These are phyloP conservation scores for Penicillium sp. DNA, from an alignment of 2,329 filamentous ascomycete genomes.

Conservation along the genomic window DNA sequence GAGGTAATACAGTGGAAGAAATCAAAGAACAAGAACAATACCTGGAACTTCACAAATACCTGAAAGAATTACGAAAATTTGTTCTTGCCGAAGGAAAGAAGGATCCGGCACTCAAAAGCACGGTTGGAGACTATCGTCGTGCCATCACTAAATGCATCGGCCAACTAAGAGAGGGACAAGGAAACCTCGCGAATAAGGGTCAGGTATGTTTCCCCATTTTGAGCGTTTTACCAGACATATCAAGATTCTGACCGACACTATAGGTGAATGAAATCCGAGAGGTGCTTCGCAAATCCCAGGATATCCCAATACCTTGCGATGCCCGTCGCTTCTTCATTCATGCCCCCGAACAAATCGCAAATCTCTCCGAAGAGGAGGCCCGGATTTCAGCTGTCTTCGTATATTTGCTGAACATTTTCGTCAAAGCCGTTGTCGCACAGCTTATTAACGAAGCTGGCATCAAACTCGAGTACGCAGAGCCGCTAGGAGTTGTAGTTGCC, in stretches of 20 bases:
- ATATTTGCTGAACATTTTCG: constrained; percentile 72
- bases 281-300: constrained; percentile 53
- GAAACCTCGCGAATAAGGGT: constrained; percentile 50
- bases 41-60: constrained; percentile 59
- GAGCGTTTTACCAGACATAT: not conserved
- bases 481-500: constrained; percentile 72
- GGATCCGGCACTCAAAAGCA: constrained; percentile 57
- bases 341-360: constrained; percentile 28
- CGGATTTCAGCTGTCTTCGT: constrained; percentile 63
- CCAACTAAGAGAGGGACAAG: constrained; percentile 62
- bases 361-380: constrained; percentile 49
- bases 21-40: constrained; percentile 48
- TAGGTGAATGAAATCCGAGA: constrained; percentile 45
- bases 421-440: constrained; percentile 69
- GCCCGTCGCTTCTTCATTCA: constrained; percentile 27
- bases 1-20: constrained; percentile 30
- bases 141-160: constrained; percentile 69
- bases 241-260: constrained; percentile 14
- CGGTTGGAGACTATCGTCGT: constrained; percentile 67
- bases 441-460: constrained; percentile 64
- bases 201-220: constrained; percentile 43
- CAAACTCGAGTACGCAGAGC: constrained; percentile 65
- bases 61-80: constrained; percentile 59
- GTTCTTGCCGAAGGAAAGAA: constrained; percentile 53
- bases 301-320: constrained; percentile 54